Evolutionary conservation across 805 yeast species (phyloP).

Genomic region (Kodamaea hsintzibuensis): DNA sequence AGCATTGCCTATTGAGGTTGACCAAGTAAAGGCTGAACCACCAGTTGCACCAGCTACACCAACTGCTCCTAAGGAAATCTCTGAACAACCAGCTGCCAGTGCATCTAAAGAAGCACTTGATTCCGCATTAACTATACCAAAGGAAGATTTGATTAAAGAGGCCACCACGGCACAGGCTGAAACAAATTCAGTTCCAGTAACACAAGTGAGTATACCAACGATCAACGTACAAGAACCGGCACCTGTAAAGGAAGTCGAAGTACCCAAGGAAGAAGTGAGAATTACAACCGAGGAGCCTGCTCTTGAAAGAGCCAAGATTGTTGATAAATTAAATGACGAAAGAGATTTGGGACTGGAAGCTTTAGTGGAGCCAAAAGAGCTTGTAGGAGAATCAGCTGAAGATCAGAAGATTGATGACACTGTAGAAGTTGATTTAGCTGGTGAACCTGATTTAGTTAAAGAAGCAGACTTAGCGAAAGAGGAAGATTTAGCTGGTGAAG

Average conservation of each 20-base stretch:
- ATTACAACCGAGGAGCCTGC: constrained; percentile 5
- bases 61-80: background rate
- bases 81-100: too few species aligned
- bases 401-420: background rate
- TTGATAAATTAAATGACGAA: background rate
- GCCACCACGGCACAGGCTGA: background rate
- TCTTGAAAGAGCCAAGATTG: constrained; percentile 12
- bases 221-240: background rate
- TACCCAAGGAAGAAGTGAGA: background rate
- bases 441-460: background rate
- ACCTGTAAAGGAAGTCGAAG: background rate
- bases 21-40: background rate
- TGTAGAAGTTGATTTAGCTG: background rate
- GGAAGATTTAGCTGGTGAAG: background rate
- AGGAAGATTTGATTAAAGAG: constrained; percentile 1
- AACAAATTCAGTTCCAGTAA: background rate
- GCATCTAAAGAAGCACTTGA: too few species aligned
- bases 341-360: constrained; percentile 10
- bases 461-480: background rate
- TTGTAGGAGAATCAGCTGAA: constrained; percentile 1
- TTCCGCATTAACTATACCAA: background rate
- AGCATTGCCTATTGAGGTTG: background rate
- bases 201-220: background rate
- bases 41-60: background rate
- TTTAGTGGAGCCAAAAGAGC: constrained; percentile 6